Evolutionary conservation across 2,329 filamentous ascomycete genomes (phyloP), one percentile per base, ranked within the genome.

Genomic region (Laburnicola sp.): DNA sequence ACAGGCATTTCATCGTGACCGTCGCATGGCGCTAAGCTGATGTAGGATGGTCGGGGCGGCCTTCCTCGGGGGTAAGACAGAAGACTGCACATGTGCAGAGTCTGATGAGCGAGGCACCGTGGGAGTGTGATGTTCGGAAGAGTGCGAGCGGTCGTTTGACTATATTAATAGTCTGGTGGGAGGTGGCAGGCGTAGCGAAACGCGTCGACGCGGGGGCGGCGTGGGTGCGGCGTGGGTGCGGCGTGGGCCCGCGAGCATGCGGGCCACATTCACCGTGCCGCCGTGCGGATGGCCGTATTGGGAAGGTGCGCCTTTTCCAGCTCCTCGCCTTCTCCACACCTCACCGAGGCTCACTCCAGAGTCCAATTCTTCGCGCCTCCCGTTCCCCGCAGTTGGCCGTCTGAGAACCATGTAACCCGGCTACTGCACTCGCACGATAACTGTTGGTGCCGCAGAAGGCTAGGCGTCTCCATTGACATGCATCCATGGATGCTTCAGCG

Each of bases 381-480:
- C 16, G 21, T 36, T 25, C 34, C 34, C 43, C 26, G 27, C 28
- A 16, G 7, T 30, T 5, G 22, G 7, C 23, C 23, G 6, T 30
- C 25, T 9, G 43, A 16, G 23, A 23, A 37, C 42, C 31, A 45
- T 45, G 42, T 45, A 45, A 45, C 32, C 25, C n/a, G 25, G n/a
- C 32, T 26, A 34, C 16, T 45, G 23, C 34, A 30, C 35, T 26
- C 31, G 25, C 34, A 45, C 32, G 34, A 45, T 38, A 45, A 36
- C 42, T 10, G 32, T 36, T 22, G 4, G 9, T 9, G 10, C 25
- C 43, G 21, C 16, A 16, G 16, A 16, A 16, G 16, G 16, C 16
- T 16, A 16, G 16, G 16, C 16, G 4, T 59, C 67, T 25, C 54
- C 73, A 3, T 7, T 74, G 2, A 63, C 65, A 0, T 77, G 74